A percentile compares a stretch with the other conserved stretches of the same genome.
Conservation (phyloP, 495 filamentous ascomycete species). For the Acidomyces sp. region DNA sequence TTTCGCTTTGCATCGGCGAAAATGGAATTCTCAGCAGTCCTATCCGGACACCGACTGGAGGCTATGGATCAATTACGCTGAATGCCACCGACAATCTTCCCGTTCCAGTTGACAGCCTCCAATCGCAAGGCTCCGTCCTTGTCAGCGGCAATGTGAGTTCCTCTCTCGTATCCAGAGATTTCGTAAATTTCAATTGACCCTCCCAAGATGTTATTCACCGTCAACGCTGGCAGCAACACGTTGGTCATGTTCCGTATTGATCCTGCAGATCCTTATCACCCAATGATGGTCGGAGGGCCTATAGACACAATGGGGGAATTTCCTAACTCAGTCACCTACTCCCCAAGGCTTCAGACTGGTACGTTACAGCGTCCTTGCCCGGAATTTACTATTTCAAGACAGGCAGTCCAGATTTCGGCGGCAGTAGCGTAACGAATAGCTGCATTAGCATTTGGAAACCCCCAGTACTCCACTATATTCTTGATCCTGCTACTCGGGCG, state of each 20-base stretch:
- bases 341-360: neutral
- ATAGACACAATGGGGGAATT: slow-evolving; percentile 3
- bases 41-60: slow-evolving; percentile 3
- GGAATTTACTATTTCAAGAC: no score
- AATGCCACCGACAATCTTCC: neutral
- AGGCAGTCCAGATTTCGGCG: no score
- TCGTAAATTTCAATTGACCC: no score
- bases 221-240: slow-evolving; percentile 7
- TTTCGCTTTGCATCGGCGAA: neutral
- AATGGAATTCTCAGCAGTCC: neutral
- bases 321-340: slow-evolving; percentile 9
- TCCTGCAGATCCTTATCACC: neutral
- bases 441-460: no score
- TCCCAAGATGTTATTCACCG: slow-evolving; percentile 7
- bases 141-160: slow-evolving; percentile 10
- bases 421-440: no score
- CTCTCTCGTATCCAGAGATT: no score
- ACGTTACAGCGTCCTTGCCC: no score
- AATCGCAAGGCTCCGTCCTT: slow-evolving; percentile 3
- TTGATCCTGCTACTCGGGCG: no score
- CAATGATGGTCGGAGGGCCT: neutral
- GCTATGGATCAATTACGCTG: slow-evolving; percentile 13
- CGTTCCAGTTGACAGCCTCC: neutral
- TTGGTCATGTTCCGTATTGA: slow-evolving; percentile 6
- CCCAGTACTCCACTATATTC: no score